Evolutionary conservation across 805 yeast genomes (phyloP).

Genomic region (Komagataella kurtzmanii): DNA sequence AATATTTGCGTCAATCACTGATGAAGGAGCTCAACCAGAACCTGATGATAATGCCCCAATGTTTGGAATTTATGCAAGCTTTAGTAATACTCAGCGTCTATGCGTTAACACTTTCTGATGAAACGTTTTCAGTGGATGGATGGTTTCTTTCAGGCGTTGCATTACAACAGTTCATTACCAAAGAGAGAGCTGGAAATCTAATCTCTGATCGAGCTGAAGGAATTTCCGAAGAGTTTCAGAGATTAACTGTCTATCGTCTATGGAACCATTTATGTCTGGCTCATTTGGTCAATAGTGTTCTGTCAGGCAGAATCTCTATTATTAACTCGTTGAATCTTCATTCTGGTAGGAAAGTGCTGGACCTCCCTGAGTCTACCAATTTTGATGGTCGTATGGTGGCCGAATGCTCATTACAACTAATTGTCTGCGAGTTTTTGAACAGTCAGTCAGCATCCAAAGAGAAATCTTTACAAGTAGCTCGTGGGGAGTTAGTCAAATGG

Average conservation of each 20-base stretch:
- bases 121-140: constrained; percentile 42
- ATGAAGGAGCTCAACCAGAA: constrained; percentile 33
- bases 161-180: constrained; percentile 44
- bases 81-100: constrained; percentile 53
- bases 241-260: constrained; percentile 43
- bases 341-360: constrained; percentile 38
- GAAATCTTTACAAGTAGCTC: constrained; percentile 20
- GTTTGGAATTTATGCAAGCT: constrained; percentile 53
- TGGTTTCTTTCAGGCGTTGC: constrained; percentile 62
- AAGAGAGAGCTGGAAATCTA: constrained; percentile 30
- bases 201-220: constrained; percentile 8
- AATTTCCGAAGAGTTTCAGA: constrained; percentile 30
- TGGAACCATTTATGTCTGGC: constrained; percentile 63
- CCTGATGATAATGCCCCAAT: constrained; percentile 25
- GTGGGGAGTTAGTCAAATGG: constrained; percentile 45
- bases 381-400: constrained; percentile 79
- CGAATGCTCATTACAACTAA: constrained; percentile 49
- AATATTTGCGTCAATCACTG: constrained; percentile 30
- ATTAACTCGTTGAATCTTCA: constrained; percentile 41
- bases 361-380: constrained; percentile 49
- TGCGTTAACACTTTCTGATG: constrained; percentile 45
- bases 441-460: constrained; percentile 6
- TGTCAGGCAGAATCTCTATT: constrained; percentile 52
- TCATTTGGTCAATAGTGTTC: constrained; percentile 52
- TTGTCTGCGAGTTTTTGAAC: constrained; percentile 46